These are phyloP conservation scores for Chlamydomonas eustigma DNA, from an alignment of 139 green algal species.

Conservation along the genomic window DNA sequence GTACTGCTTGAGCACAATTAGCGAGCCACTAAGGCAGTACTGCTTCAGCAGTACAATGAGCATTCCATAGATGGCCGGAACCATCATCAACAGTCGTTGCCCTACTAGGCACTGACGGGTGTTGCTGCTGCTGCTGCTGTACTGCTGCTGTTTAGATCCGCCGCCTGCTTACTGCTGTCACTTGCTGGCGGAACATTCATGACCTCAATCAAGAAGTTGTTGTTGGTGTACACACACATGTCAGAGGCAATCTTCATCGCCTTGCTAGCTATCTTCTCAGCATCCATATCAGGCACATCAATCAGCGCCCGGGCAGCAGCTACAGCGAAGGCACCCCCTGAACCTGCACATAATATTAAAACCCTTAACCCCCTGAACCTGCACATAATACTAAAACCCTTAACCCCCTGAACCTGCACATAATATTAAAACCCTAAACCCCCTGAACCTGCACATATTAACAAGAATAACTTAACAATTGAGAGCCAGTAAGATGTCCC, in stretches of 20 bases:
- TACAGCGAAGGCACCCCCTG: conserved; percentile 48
- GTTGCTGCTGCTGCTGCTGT: no score
- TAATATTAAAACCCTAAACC: conserved; percentile 25
- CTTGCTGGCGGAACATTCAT: neutral
- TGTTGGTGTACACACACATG: conserved; percentile 92
- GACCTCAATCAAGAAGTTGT: conserved; percentile 64
- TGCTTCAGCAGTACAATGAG: no score
- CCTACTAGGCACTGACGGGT: no score
- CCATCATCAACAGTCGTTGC: no score
- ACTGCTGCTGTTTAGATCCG: no score
- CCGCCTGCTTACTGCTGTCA: conserved; percentile 2
- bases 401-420: conserved; percentile 29
- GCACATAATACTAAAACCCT: neutral
- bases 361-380: conserved; percentile 35
- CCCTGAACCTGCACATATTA: conserved; percentile 16
- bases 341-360: neutral
- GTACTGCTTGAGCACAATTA: no score
- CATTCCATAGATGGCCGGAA: no score
- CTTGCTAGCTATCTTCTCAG: conserved; percentile 48
- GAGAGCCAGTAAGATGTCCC: no score
- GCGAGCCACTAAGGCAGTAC: no score
- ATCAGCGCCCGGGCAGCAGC: conserved; percentile 63
- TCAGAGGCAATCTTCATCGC: conserved; percentile 89
- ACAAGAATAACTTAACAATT: no score
- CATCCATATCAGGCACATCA: conserved; percentile 55